These are phyloP conservation scores for Pleurotus tuoliensis DNA, from an alignment of 768 basidiomycete species.

Conservation along the genomic window DNA sequence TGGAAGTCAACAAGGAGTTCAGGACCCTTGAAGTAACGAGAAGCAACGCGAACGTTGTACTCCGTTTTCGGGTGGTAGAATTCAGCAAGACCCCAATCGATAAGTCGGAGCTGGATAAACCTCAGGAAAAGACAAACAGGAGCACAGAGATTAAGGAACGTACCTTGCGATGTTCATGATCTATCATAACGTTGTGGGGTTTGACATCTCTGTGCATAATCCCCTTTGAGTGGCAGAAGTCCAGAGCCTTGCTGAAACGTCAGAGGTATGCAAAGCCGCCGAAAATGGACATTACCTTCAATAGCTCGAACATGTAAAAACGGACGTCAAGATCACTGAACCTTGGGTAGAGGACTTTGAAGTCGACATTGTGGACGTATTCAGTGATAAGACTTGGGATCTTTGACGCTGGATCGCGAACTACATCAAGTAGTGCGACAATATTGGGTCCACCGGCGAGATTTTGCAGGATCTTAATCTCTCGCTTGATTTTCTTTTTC, in stretches of 20 bases:
- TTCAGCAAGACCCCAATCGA: conserved; percentile 98
- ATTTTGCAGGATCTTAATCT: conserved; percentile 98
- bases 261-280: conserved; percentile 7
- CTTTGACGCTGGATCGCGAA: conserved; percentile 93
- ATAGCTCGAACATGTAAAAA: conserved; percentile 93
- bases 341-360: conserved; percentile 93
- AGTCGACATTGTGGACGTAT: conserved; percentile 98
- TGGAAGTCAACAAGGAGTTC: conserved; percentile 97
- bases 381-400: conserved; percentile 96
- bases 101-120: conserved; percentile 73
- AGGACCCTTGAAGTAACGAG: conserved; percentile 97
- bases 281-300: conserved; percentile 57
- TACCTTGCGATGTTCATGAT: conserved; percentile 94
- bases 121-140: conserved; percentile 7
- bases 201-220: conserved; percentile 99
- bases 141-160: conserved; percentile 14
- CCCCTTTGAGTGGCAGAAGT: conserved; percentile 97
- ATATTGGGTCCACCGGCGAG: conserved; percentile 95
- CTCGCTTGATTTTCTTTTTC: conserved; percentile 99
- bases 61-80: conserved; percentile 98
- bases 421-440: conserved; percentile 90
- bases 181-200: conserved; percentile 99
- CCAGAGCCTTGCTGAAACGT: conserved; percentile 64
- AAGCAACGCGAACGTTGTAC: conserved; percentile 97
- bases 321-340: conserved; percentile 95